Conservation (phyloP, 441 rosid species). For the Gossypium trilobum region DNA sequence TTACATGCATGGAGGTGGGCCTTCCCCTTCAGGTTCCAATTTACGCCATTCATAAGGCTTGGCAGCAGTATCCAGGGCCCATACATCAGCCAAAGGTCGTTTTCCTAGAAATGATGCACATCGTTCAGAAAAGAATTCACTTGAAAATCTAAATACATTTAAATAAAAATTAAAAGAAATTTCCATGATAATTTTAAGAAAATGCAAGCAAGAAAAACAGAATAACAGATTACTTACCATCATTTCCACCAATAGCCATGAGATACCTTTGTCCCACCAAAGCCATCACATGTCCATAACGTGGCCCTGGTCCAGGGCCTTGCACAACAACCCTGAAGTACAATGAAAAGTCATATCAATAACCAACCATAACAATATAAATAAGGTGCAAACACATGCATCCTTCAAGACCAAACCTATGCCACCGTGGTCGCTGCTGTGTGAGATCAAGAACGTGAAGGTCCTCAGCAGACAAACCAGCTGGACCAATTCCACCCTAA, state of each 20-base stretch:
- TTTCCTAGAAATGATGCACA: slow-evolving; percentile 48
- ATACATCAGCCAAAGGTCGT: slow-evolving; percentile 94
- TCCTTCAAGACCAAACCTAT: slow-evolving; percentile 44
- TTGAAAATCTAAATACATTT: slow-evolving; percentile 1
- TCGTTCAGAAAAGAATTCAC: slow-evolving; percentile 3
- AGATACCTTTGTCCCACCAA: slow-evolving; percentile 98
- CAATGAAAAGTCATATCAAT: slow-evolving; percentile 21
- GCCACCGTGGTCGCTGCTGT: slow-evolving; percentile 92
- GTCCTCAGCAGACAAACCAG: slow-evolving; percentile 97
- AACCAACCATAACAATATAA: slow-evolving; percentile 9
- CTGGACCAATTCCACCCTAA: slow-evolving; percentile 98
- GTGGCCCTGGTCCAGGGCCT: slow-evolving; percentile 99
- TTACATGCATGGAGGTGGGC: slow-evolving; percentile 99
- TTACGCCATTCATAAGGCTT: slow-evolving; percentile 99
- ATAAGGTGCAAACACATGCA: slow-evolving; percentile 2
- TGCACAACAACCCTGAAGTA: slow-evolving; percentile 85
- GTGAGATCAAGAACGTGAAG: slow-evolving; percentile 98
- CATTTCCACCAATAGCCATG: slow-evolving; percentile 90
- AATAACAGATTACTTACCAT: slow-evolving; percentile 33
- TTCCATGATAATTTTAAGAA: background rate
- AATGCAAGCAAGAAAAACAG: slow-evolving; percentile 10
- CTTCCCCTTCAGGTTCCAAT: slow-evolving; percentile 99
- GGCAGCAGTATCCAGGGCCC: slow-evolving; percentile 99
- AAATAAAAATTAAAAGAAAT: background rate
- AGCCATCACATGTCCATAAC: slow-evolving; percentile 99